phyloP scores from a whole-genome alignment of 352 stramenopile species.

The Globisporangium viniferum region DNA sequence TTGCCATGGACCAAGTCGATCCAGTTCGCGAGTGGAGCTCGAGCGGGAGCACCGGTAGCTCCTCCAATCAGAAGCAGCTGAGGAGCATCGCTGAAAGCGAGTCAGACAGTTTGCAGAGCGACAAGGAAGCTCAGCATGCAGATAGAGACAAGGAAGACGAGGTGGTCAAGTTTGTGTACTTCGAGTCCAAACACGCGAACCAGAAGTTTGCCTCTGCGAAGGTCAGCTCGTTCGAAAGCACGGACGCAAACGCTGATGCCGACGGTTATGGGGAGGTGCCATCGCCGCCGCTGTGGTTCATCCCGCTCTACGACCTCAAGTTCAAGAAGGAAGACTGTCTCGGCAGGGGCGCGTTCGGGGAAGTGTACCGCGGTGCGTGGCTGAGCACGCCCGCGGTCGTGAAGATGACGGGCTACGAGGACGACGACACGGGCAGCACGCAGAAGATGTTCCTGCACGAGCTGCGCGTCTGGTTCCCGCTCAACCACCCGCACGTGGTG shows the following conservation, averaged over 20 bases:
- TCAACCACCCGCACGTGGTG: conserved; percentile 40
- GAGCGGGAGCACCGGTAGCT: neutral
- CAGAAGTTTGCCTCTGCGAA: neutral
- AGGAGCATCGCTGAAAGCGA: neutral
- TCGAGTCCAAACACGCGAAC: neutral
- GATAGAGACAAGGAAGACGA: too few relatives aligned
- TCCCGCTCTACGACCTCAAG: conserved; percentile 10
- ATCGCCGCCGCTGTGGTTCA: conserved; percentile 8
- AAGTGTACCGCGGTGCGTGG: conserved; percentile 10
- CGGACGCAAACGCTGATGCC: neutral
- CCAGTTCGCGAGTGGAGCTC: conserved; percentile 4
- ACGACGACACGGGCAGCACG: neutral
- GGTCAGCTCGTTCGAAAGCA: neutral
- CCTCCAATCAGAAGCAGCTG: neutral
- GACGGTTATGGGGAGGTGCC: neutral
- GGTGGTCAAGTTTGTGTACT: neutral
- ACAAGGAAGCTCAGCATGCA: neutral
- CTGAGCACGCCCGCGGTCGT: conserved; percentile 8
- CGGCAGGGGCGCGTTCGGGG: conserved; percentile 4
- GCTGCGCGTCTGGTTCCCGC: conserved; percentile 29
- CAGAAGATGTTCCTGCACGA: conserved; percentile 25
- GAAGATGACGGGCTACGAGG: conserved; percentile 16
- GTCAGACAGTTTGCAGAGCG: neutral
- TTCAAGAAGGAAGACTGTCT: conserved; percentile 1
- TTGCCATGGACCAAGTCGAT: neutral